These are phyloP conservation scores for Parascedosporium putredinis DNA, from an alignment of 2,329 filamentous ascomycete genomes.

Conservation along the genomic window DNA sequence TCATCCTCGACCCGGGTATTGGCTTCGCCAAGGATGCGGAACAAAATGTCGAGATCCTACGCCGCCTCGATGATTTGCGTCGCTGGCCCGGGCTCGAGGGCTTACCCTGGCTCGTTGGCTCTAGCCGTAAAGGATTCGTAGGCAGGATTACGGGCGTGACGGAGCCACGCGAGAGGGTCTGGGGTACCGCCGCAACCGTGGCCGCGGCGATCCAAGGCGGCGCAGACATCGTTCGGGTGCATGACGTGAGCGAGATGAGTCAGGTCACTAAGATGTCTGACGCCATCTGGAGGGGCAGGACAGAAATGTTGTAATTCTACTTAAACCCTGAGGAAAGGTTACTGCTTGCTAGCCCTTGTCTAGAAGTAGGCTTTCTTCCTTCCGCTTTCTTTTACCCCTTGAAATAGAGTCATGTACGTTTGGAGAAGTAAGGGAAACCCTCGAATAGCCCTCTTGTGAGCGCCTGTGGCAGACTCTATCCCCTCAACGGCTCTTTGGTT, in stretches of 20 bases:
- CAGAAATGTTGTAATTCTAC: neutral
- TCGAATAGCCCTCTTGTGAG: too few species aligned
- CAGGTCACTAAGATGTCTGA: slow-evolving; percentile 80
- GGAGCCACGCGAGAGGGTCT: slow-evolving; percentile 59
- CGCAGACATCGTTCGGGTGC: slow-evolving; percentile 84
- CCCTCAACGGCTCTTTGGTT: too few species aligned
- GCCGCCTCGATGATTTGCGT: slow-evolving; percentile 54
- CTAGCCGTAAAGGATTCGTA: slow-evolving; percentile 83
- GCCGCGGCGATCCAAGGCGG: slow-evolving; percentile 77
- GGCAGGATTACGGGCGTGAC: slow-evolving; percentile 69
- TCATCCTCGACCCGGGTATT: slow-evolving; percentile 86
- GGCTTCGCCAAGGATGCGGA: slow-evolving; percentile 80
- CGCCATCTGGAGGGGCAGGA: slow-evolving; percentile 59
- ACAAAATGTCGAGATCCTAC: slow-evolving; percentile 75
- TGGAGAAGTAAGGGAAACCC: too few species aligned
- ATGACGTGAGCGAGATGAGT: slow-evolving; percentile 80
- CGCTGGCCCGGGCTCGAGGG: slow-evolving; percentile 53
- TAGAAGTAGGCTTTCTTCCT: too few species aligned
- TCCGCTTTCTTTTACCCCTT: too few species aligned
- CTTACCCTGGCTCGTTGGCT: slow-evolving; percentile 81
- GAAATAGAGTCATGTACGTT: too few species aligned
- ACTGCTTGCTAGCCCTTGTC: too few species aligned
- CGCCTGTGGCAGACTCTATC: too few species aligned
- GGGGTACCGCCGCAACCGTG: slow-evolving; percentile 83
- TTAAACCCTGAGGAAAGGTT: too few species aligned